Conservation (phyloP, 768 basidiomycete genomes). For the Paxillus involutus region DNA sequence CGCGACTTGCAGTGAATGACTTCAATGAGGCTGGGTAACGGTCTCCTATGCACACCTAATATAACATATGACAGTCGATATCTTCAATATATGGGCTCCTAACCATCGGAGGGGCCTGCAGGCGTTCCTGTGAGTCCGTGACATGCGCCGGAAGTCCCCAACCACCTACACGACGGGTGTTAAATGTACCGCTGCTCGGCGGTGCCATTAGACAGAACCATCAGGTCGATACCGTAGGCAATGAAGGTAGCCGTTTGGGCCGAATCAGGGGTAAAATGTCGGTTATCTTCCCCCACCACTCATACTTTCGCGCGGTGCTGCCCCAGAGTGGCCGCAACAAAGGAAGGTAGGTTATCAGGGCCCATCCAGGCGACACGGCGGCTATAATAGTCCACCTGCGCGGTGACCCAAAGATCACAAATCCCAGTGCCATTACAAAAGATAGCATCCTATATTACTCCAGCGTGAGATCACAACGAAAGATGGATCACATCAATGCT, state of each 20-base stretch:
- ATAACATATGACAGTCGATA: no score
- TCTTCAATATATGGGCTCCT: no score
- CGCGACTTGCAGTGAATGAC: no score
- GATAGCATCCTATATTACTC: constrained; percentile 3
- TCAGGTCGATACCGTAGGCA: not conserved
- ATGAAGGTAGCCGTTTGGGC: not conserved
- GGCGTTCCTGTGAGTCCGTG: no score
- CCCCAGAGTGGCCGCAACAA: constrained; percentile 3
- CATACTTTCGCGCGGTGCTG: no score
- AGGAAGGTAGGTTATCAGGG: not conserved
- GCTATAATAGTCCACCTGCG: not conserved
- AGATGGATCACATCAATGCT: constrained; percentile 10
- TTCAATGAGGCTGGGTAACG: no score
- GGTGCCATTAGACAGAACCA: no score
- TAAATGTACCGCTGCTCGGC: no score
- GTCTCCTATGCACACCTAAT: no score
- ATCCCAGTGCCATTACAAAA: not conserved
- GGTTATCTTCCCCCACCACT: not conserved
- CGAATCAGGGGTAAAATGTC: not conserved
- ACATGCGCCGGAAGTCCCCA: no score
- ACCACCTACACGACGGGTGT: no score
- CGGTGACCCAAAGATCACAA: not conserved
- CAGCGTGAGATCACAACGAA: not conserved
- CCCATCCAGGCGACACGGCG: not conserved
- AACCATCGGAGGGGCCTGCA: no score